Base-by-base conservation (phyloP, 2,329 filamentous ascomycete genomes). In the Aspergillus vadensis region DNA sequence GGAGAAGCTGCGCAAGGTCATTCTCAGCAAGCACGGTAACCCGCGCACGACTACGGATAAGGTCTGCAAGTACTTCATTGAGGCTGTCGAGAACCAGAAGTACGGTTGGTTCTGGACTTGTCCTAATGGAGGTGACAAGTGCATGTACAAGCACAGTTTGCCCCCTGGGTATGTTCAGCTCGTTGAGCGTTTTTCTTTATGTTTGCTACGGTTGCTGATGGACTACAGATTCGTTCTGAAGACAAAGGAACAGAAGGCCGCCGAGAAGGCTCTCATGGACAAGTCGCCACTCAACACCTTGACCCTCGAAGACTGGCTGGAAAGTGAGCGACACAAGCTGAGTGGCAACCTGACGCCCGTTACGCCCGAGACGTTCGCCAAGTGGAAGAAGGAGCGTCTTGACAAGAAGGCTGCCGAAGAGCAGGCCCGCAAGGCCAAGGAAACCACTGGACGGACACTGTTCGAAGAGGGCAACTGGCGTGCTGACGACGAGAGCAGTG, bases 61-160 rank as follows among this genome's bases (percentile, higher is more conserved):
- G 80, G 95, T 99, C 67, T 99, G 95, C 91, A 99, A 98, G 80
- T 97, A 82, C 83, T 99, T 99, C 76, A 95, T 98, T 75, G 89
- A 93, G 68, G 95, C 95, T 25, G 95, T 99, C 64, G 95, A 99
- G 80, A 95, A 99, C 74, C 91, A 92, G 71, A 99, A 98, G 79
- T 99, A 99, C 72, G 95, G 95, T 64, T 99, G 95, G 95, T 98
- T 99, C 80, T 99, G 95, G 95, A 84, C 88, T 61, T 99, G 95
- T 85, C 95, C 95, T 50, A 98, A 98, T 73, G 93, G 92, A 66
- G 94, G 91, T 65, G 90, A 99, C 75, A 91, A 97, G 79, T 99
- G 95, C 90, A 98, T 95, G 89, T 99, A 99, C 76, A 93, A 91
- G 80, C 95, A 99, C 78, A 92, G 91, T 72, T 84, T 99, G 70